These are phyloP conservation scores for Coniferiporia sulphurascens DNA, from an alignment of 1,284 basidiomycete genomes.

Conservation along the genomic window DNA sequence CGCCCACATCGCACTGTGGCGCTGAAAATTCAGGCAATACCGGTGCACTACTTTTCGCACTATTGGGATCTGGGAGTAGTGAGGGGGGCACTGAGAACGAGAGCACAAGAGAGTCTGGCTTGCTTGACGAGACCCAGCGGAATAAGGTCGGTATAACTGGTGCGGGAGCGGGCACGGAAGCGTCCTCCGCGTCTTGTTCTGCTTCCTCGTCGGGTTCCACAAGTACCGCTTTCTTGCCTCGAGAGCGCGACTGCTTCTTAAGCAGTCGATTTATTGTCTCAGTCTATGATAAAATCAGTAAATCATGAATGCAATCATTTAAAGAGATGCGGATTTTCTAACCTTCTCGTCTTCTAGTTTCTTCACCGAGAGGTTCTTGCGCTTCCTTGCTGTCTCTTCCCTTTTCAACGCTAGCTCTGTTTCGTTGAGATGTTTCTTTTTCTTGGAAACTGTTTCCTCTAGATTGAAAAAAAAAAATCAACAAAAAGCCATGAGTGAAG, in stretches of 20 bases:
- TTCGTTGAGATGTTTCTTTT: constrained; percentile 79
- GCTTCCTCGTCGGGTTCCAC: constrained; percentile 29
- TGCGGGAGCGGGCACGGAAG: constrained; percentile 21
- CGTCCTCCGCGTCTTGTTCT: constrained; percentile 30
- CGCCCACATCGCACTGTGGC: constrained; percentile 40
- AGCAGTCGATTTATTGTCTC: constrained; percentile 90
- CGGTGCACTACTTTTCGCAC: constrained; percentile 19
- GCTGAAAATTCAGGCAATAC: constrained; percentile 20
- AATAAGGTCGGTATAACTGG: constrained; percentile 45
- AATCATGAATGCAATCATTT: not conserved
- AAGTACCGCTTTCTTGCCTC: constrained; percentile 55
- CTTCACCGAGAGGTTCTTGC: constrained; percentile 84
- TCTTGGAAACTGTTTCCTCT: constrained; percentile 47
- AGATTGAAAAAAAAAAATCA: not conserved
- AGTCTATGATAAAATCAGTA: constrained; percentile 36
- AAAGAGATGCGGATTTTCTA: constrained; percentile 18
- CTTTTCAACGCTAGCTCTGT: constrained; percentile 76
- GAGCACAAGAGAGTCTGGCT: constrained; percentile 25
- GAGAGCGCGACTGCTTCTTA: constrained; percentile 77
- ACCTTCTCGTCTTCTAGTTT: constrained; percentile 92
- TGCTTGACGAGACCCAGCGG: constrained; percentile 54
- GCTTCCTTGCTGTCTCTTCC: constrained; percentile 82
- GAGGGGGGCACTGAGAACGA: constrained; percentile 50
- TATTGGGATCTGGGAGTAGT: constrained; percentile 29
- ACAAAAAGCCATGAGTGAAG: constrained; percentile 18